phyloP scores from a whole-genome alignment of 306 rosid genomes.

The Delonix regia region DNA sequence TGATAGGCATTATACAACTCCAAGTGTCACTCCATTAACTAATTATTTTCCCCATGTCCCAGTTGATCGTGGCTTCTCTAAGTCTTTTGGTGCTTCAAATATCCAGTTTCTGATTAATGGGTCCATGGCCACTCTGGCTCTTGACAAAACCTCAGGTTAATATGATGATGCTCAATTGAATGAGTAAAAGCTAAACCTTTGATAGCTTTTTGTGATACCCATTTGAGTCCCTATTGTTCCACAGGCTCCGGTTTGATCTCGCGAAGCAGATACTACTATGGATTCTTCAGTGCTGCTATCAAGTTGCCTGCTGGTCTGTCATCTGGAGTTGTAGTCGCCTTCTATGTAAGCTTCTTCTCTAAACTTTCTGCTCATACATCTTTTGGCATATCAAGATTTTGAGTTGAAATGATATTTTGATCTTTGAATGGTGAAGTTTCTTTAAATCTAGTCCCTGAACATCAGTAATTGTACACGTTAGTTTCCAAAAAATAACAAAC shows the following conservation, averaged over 20 bases:
- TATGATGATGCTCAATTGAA: neutral
- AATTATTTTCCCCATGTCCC: constrained; percentile 68
- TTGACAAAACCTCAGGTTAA: constrained; percentile 75
- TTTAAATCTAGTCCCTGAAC: neutral
- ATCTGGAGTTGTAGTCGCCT: constrained; percentile 94
- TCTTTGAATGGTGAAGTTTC: neutral
- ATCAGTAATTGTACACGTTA: neutral
- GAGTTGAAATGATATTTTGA: neutral
- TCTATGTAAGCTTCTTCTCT: constrained; percentile 67
- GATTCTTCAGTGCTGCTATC: constrained; percentile 96
- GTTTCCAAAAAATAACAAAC: no score
- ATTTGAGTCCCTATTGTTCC: neutral
- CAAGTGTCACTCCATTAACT: constrained; percentile 68
- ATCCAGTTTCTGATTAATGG: constrained; percentile 65
- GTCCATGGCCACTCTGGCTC: constrained; percentile 78
- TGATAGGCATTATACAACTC: constrained; percentile 55
- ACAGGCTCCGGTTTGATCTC: constrained; percentile 87
- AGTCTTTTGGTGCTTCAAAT: constrained; percentile 66
- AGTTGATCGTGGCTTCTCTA: constrained; percentile 53
- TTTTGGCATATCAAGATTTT: no score
- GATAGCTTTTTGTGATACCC: neutral
- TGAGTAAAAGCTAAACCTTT: neutral
- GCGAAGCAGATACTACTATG: constrained; percentile 56
- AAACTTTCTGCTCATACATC: neutral
- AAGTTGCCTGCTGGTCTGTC: constrained; percentile 90